Base-by-base conservation (phyloP, 2,329 filamentous ascomycete species). In the Colletotrichum australisinense region DNA sequence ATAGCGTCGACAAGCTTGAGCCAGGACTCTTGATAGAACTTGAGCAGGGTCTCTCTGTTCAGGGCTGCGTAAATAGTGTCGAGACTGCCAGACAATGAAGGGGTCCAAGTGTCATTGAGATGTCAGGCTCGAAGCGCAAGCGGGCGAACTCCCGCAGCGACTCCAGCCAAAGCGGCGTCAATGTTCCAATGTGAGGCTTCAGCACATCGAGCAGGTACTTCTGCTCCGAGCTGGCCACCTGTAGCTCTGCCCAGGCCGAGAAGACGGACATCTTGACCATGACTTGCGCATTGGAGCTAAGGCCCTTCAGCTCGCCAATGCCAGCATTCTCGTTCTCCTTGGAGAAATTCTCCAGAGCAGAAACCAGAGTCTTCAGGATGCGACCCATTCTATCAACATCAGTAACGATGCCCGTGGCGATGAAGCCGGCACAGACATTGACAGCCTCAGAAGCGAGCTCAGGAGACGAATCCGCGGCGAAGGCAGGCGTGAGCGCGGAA, bases 241-340 rank as follows among this genome's bases (percentile, higher is more conserved):
- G 97, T 38, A 99, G 88, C 80, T 98, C 95, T 4, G 97, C 97
- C 97, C 97, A 99, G 1, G 96, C 97, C 1, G 96, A 97, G 82
- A 98, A 97, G 2, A 99, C 93, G 0, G 97, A 93, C 90, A 98
- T 97, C 83, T 97, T 98, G 68, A 99, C 95, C 97, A 99, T 99
- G 62, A 98, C 95, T 79, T 97, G 94, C 0, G 97, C 96, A 81
- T 99, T 99, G 2, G 96, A 95, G 80, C 95, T 98, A 22, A 99
- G 90, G 0, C 94, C 95, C 82, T 94, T 95, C 6, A 99, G 87
- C 77, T 99, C 97, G 19, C 97, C 97, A 79, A 99, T 98, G 26
- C 94, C 91, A 0, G 94, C 94, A 56, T 93, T 93, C 78, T 97
- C 94, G 1, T 90, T 88, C 74, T 97, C 94, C 58, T 89, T 91